These are phyloP conservation scores for Beta corolliflora DNA, from an alignment of 179 eudicot species.

Conservation along the genomic window DNA sequence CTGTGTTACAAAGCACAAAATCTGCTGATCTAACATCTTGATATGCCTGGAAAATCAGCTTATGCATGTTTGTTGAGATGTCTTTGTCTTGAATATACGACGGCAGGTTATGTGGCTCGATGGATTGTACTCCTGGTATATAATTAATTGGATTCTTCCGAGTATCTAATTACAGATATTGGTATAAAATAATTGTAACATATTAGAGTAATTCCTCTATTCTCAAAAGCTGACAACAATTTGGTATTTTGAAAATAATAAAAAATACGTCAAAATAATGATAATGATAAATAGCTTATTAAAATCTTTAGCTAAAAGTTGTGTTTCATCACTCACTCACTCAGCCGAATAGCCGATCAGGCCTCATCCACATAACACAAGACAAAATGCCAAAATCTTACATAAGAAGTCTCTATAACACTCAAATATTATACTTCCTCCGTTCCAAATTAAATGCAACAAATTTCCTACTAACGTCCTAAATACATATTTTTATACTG, in stretches of 20 bases:
- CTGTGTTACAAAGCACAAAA: constrained; percentile 56
- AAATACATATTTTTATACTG: too few species aligned
- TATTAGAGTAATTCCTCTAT: not conserved
- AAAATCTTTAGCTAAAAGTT: too few species aligned
- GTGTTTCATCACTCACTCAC: too few species aligned
- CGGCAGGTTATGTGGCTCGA: constrained; percentile 60
- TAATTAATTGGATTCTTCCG: constrained; percentile 56
- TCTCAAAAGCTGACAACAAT: not conserved
- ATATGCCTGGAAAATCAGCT: constrained; percentile 45
- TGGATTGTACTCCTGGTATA: constrained; percentile 62
- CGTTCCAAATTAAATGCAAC: too few species aligned
- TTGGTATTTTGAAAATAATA: not conserved
- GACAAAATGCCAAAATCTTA: too few species aligned
- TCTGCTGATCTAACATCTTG: constrained; percentile 52
- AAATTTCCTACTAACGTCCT: too few species aligned
- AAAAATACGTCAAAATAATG: too few species aligned
- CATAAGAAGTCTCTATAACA: too few species aligned
- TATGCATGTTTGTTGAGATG: constrained; percentile 43
- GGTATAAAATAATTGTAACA: not conserved
- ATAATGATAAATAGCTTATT: too few species aligned
- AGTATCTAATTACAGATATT: constrained; percentile 35
- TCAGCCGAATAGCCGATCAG: too few species aligned
- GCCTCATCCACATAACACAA: too few species aligned
- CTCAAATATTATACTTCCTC: too few species aligned
- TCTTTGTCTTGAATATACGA: constrained; percentile 62